Evolutionary conservation across 371 early-diverging fungal genomes (phyloP).

Genomic region (Haplosporangium sp.): DNA sequence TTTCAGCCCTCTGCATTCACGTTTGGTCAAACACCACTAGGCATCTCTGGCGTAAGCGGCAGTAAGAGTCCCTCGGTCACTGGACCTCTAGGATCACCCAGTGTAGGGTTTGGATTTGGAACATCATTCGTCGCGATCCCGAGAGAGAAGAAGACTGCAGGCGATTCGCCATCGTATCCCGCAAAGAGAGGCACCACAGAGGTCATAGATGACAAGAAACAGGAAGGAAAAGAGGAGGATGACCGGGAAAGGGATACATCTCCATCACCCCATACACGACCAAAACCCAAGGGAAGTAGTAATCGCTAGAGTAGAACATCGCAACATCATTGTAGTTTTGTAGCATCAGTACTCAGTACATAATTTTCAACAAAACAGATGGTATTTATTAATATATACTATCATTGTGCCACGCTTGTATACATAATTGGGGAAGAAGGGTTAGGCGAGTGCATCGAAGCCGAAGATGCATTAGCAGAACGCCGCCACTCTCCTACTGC

Average conservation of each 20-base stretch:
- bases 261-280: background rate
- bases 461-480: constrained; percentile 7
- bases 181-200: background rate
- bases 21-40: constrained; percentile 24
- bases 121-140: constrained; percentile 16
- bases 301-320: background rate
- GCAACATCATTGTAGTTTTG: background rate
- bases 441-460: constrained; percentile 3
- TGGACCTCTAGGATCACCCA: background rate
- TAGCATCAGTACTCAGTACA: no score
- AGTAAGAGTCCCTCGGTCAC: background rate
- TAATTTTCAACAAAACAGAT: no score
- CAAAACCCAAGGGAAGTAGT: background rate
- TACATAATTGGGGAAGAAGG: no score
- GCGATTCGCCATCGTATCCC: background rate
- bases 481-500: constrained; percentile 52
- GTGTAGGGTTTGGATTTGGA: constrained; percentile 46
- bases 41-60: background rate
- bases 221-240: background rate
- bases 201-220: background rate
- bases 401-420: no score
- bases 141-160: constrained; percentile 13
- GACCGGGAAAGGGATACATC: background rate
- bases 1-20: constrained; percentile 5
- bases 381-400: no score